A percentile compares a stretch with the other conserved stretches of the same genome.
Conservation (phyloP, 352 stramenopile genomes). For the Bremia lactucae region DNA sequence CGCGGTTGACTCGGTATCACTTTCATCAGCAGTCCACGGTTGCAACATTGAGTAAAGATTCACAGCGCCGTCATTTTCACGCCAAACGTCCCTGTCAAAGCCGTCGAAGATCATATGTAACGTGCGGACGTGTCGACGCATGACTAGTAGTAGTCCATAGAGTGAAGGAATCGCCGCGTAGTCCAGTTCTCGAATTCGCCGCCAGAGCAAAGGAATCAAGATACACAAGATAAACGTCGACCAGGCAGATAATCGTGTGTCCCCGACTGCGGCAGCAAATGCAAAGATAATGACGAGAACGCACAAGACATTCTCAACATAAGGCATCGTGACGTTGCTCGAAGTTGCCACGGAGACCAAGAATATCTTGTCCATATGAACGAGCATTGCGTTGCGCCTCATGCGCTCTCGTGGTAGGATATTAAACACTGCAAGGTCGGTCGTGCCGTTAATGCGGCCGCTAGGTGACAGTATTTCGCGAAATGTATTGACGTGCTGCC, state of each 20-base stretch:
- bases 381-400: conserved; percentile 29
- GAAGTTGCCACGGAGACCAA: conserved; percentile 51
- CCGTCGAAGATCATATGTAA: conserved; percentile 49
- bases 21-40: conserved; percentile 17
- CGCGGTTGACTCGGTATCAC: conserved; percentile 11
- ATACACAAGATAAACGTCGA: not conserved
- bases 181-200: conserved; percentile 25
- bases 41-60: conserved; percentile 52
- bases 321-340: conserved; percentile 19
- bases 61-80: conserved; percentile 58
- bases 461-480: conserved; percentile 25
- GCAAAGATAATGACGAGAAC: conserved; percentile 1
- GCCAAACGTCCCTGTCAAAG: conserved; percentile 43
- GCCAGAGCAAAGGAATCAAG: conserved; percentile 1
- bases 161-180: conserved; percentile 49
- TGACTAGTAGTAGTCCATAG: conserved; percentile 31
- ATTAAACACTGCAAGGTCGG: conserved; percentile 41
- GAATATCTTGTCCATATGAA: conserved; percentile 46
- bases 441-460: conserved; percentile 30
- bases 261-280: conserved; percentile 3
- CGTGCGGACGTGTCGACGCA: conserved; percentile 28
- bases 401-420: conserved; percentile 35
- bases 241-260: not conserved
- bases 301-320: conserved; percentile 12
- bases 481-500: conserved; percentile 16